Base-by-base conservation (phyloP, 2,329 filamentous ascomycete species). In the Fusarium lyarnte region DNA sequence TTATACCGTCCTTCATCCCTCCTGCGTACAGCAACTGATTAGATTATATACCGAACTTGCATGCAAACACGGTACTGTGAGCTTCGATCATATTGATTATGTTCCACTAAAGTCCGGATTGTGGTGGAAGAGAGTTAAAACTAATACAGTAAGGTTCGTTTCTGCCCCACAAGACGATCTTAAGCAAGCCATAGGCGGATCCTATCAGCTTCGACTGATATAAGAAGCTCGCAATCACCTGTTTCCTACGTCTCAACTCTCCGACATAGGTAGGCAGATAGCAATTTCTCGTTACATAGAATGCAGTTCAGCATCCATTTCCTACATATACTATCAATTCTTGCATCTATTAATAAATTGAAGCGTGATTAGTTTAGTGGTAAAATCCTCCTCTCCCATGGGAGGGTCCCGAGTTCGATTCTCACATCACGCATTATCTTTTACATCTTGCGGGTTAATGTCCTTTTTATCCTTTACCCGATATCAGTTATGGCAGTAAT, bases 351-450 rank as follows among this genome's bases (percentile, higher is more conserved):
- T 38, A 64, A 69, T 31, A 66, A 68, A 58, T 59, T 76, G 63
- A 68, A 52, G 77, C 80, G 76, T 71, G 67, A 72, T 72, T 82
- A 78, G 80, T 82, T 79, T 81, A 82, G 72, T 64, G 80, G 80
- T 82, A 82, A 80, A 79, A 82, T 82, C 66, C 79, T 73, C 78
- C 80, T 80, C 81, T 82, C 80, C 80, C 80, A 82, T 77, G 79
- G 78, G 76, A 75, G 79, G 68, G 79, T 78, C 72, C 74, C 73
- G 80, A 76, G 80, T 82, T 82, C 80, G 80, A 82, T 73, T 79
- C 80, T 76, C 80, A 74, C 76, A 74, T 76, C 69, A 74, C 76
- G 80, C 78, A 81, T 21, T 41, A 39, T 60, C 31, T 74, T 62
- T 47, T 60, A 25, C 16, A 8, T n/a, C 25, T 71, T 62, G 21